These are phyloP conservation scores for Gliomastix tumulicola DNA, from an alignment of 2,329 filamentous ascomycete genomes.

Conservation along the genomic window DNA sequence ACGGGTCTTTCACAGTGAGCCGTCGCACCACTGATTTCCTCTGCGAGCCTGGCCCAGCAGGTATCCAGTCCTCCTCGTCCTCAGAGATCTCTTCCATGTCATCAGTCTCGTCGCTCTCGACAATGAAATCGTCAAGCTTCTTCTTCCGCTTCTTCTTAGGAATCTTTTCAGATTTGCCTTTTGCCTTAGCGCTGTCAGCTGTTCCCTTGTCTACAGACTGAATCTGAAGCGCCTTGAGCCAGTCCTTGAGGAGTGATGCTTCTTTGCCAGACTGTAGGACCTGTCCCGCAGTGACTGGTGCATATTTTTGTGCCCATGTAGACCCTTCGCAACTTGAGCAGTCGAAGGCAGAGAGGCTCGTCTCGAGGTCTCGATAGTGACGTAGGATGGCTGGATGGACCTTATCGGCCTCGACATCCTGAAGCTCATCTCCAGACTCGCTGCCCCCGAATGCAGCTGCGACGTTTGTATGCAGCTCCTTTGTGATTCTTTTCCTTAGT, in stretches of 20 bases:
- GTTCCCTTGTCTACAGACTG: conserved; percentile 56
- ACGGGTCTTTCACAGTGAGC: conserved; percentile 32
- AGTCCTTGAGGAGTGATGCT: conserved; percentile 65
- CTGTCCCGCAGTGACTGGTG: conserved; percentile 59
- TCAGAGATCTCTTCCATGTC: conserved; percentile 65
- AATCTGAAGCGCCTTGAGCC: conserved; percentile 72
- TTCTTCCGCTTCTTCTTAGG: conserved; percentile 59
- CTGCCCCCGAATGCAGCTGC: too few relatives aligned
- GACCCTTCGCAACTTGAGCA: conserved; percentile 64
- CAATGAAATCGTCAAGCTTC: conserved; percentile 73
- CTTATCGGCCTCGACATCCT: too few relatives aligned
- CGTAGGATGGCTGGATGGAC: conserved; percentile 53
- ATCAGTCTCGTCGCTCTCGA: conserved; percentile 70
- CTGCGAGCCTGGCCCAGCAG: conserved; percentile 24
- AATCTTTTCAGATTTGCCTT: conserved; percentile 15
- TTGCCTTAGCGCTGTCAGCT: conserved; percentile 21
- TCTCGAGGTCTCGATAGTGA: conserved; percentile 53
- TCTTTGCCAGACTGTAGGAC: conserved; percentile 73
- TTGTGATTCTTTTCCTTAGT: too few relatives aligned
- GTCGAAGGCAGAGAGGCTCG: conserved; percentile 72
- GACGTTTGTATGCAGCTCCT: too few relatives aligned
- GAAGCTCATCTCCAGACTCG: too few relatives aligned
- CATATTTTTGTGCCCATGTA: conserved; percentile 80
- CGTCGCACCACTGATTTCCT: conserved; percentile 50
- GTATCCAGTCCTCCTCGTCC: conserved; percentile 41